Percentiles rank a stretch among this genome's conserved stretches.
These are phyloP conservation scores for Juncus effusus DNA, from an alignment of 176 grass and related monocot species.

Conservation along the genomic window DNA sequence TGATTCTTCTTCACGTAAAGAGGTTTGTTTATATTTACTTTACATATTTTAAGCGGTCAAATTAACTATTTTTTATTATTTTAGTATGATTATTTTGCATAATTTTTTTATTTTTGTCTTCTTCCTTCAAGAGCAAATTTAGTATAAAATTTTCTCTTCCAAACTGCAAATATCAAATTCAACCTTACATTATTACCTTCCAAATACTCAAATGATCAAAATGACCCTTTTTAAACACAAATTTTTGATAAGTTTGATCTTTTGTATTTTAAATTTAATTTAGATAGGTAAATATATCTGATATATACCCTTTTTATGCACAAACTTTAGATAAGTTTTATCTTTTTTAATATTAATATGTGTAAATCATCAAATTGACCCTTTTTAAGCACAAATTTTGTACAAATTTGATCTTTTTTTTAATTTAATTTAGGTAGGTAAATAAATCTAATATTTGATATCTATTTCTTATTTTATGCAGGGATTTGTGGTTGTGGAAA, in stretches of 20 bases:
- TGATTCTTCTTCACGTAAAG: conserved; percentile 69
- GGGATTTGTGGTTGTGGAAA: conserved; percentile 96
- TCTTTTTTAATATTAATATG: too few relatives aligned
- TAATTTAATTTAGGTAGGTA: neutral
- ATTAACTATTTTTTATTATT: neutral
- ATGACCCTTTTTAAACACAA: too few relatives aligned
- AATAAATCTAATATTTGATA: neutral
- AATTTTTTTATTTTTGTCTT: conserved; percentile 3
- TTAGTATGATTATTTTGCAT: neutral
- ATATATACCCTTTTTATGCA: neutral
- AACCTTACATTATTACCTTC: neutral
- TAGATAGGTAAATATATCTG: conserved; percentile 1
- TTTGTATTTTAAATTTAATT: too few relatives aligned
- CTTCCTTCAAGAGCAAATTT: neutral
- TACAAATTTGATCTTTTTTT: too few relatives aligned
- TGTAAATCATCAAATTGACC: too few relatives aligned
- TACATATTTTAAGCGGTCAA: too few relatives aligned
- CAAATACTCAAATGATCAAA: too few relatives aligned
- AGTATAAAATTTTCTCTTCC: too few relatives aligned
- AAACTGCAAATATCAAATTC: neutral
- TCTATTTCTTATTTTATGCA: conserved; percentile 26
- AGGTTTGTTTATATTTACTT: conserved; percentile 38
- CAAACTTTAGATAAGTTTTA: too few relatives aligned
- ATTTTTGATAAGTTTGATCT: too few relatives aligned
- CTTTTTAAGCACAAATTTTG: too few relatives aligned